A percentile compares a stretch with the other conserved stretches of the same genome.
Evolutionary conservation across 306 rosid species (phyloP).

Genomic region (Gynostemma pentaphyllum): DNA sequence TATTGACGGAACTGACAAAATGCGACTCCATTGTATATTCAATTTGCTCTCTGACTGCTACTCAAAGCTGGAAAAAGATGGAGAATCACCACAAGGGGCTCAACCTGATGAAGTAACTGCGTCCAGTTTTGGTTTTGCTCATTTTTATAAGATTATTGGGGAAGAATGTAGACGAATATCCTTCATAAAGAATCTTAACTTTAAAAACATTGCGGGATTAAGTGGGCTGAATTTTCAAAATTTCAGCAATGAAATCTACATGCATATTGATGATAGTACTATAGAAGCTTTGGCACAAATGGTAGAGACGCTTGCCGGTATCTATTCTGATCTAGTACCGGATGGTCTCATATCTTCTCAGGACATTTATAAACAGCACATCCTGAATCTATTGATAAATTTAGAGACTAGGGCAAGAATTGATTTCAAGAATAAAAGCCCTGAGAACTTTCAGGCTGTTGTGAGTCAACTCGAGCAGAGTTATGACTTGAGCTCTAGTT

Average conservation of each 20-base stretch:
- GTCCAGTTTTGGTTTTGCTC: slow-evolving; percentile 39
- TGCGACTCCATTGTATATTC: slow-evolving; percentile 69
- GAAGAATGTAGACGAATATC: slow-evolving; percentile 67
- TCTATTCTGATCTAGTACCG: slow-evolving; percentile 38
- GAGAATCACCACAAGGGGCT: slow-evolving; percentile 27
- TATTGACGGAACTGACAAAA: slow-evolving; percentile 69
- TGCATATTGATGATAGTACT: slow-evolving; percentile 47
- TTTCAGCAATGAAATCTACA: slow-evolving; percentile 58
- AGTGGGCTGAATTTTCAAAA: slow-evolving; percentile 61
- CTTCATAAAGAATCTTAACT: slow-evolving; percentile 50
- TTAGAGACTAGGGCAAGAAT: slow-evolving; percentile 50
- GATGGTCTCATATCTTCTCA: slow-evolving; percentile 75
- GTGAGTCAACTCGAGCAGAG: slow-evolving; percentile 76
- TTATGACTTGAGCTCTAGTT: slow-evolving; percentile 40
- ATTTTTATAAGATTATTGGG: slow-evolving; percentile 53
- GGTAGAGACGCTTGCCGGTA: slow-evolving; percentile 48
- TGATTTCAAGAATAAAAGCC: slow-evolving; percentile 32
- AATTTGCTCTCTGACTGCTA: slow-evolving; percentile 75
- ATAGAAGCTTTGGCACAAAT: slow-evolving; percentile 74
- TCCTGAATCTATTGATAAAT: slow-evolving; percentile 34
- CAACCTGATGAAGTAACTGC: slow-evolving; percentile 35
- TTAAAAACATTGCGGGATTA: slow-evolving; percentile 86
- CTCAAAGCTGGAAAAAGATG: slow-evolving; percentile 50
- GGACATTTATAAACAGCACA: slow-evolving; percentile 67
- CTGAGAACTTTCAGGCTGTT: slow-evolving; percentile 60